phyloP scores from a whole-genome alignment of 305 asterid species.

The Rubia occidens region DNA sequence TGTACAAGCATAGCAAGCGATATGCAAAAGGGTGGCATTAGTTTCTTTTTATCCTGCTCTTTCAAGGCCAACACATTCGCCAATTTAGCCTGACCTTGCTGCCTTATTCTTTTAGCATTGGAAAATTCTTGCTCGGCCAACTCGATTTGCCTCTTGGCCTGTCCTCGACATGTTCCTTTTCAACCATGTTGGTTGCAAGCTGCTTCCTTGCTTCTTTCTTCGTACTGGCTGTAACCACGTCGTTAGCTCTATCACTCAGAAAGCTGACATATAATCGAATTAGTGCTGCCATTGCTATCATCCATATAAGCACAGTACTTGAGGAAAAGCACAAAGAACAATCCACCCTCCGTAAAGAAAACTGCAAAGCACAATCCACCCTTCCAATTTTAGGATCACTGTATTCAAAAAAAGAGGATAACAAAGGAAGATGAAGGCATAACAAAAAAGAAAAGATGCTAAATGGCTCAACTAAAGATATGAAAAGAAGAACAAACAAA shows the following conservation, averaged over 20 bases:
- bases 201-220: slow-evolving; percentile 23
- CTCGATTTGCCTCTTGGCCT: slow-evolving; percentile 33
- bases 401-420: too few species aligned
- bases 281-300: too few species aligned
- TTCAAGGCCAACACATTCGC: slow-evolving; percentile 25
- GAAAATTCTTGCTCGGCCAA: slow-evolving; percentile 31
- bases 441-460: too few species aligned
- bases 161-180: slow-evolving; percentile 32
- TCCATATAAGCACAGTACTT: too few species aligned
- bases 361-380: too few species aligned
- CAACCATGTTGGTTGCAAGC: slow-evolving; percentile 23
- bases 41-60: slow-evolving; percentile 31
- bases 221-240: slow-evolving; percentile 10
- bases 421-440: too few species aligned
- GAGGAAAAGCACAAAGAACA: too few species aligned
- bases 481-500: too few species aligned
- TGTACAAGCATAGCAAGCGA: slow-evolving; percentile 33
- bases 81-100: slow-evolving; percentile 30
- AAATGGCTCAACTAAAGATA: too few species aligned
- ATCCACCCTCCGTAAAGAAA: too few species aligned
- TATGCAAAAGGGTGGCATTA: slow-evolving; percentile 26
- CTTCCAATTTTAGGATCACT: too few species aligned
- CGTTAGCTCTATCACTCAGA: slow-evolving; percentile 13
- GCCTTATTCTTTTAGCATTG: slow-evolving; percentile 34
- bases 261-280: too few species aligned